Evolutionary conservation across 1,284 basidiomycete species (phyloP).

Genomic region (Moniliella sp.): DNA sequence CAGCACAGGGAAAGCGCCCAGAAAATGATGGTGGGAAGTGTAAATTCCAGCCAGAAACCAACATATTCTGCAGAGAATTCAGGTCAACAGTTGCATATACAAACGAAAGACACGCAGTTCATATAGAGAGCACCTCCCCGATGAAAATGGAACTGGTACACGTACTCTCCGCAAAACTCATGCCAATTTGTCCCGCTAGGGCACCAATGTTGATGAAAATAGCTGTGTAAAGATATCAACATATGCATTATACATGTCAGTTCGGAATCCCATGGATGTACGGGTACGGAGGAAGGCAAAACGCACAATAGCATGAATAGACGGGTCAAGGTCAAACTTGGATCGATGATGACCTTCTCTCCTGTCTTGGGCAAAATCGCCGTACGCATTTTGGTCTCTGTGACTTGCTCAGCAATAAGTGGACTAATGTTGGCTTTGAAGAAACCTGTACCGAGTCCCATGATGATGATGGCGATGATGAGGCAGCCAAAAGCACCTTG

Average conservation of each 20-base stretch:
- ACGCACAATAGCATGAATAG: constrained; percentile 29
- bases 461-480: constrained; percentile 29
- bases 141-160: no score
- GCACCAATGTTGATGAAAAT: no score
- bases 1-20: constrained; percentile 46
- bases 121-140: no score
- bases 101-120: no score
- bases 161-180: no score
- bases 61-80: constrained; percentile 34
- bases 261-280: no score
- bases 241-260: no score
- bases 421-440: constrained; percentile 45
- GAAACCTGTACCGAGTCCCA: constrained; percentile 45
- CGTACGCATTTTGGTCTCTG: constrained; percentile 12
- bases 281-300: no score
- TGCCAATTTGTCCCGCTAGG: constrained; percentile 34
- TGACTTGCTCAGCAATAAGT: constrained; percentile 38
- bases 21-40: constrained; percentile 37
- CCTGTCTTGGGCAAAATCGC: constrained; percentile 40
- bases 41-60: constrained; percentile 36
- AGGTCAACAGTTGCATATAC: no score
- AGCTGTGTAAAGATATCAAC: no score
- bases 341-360: constrained; percentile 62
- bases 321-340: constrained; percentile 42
- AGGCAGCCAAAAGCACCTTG: constrained; percentile 46